Base-by-base conservation (phyloP, 2,329 filamentous ascomycete species). In the Talaromyces sp. region DNA sequence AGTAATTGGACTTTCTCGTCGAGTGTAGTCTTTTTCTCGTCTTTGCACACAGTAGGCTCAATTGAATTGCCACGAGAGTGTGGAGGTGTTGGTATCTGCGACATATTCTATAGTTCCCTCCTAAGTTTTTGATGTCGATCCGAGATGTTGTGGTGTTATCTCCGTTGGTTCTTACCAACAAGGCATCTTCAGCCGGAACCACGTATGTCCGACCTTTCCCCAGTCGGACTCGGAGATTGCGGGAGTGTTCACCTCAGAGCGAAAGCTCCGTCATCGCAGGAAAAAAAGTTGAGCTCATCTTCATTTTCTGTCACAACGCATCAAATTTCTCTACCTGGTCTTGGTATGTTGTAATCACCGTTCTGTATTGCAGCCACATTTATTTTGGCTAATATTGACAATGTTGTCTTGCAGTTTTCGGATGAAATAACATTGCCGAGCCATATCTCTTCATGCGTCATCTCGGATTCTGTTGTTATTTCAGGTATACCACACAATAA, bases 51-150 rank as follows among this genome's bases (percentile, higher is more conserved):
- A 28, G 28, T 6, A 28, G 69, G 69, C 16, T 68, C 62, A 58
- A 71, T 69, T 6, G 74, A 76, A 44, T 65, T 63, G 46, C 67
- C 63, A 44, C 71, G 71, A 46, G 75, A 77, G 2, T 68, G 66
- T n/a, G 73, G 74, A 35, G 75, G 74, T 3, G 72, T 76, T 11
- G 68, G 71, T 21, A 77, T 66, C 56, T 75, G 71, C 23, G 69
- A 42, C 74, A 76, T 76, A 61, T 55, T n/a, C 2, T 56, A 39
- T 23, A 18, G 14, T 28, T 11, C 6, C 39, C 8, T 7, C 35
- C 18, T 9, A 16, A 28, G 4, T 59, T 6, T 6, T 46, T 1
- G 5, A 1, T 25, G 18, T 25, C 25, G 42, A 28, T 28, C 28
- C 6, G 3, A 28, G 5, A 0, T 33, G 28, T 33, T 1, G 42